Percentiles rank a stretch among this genome's conserved stretches.
Conservation (phyloP, 305 asterid genomes). For the Fraxinus albicans region DNA sequence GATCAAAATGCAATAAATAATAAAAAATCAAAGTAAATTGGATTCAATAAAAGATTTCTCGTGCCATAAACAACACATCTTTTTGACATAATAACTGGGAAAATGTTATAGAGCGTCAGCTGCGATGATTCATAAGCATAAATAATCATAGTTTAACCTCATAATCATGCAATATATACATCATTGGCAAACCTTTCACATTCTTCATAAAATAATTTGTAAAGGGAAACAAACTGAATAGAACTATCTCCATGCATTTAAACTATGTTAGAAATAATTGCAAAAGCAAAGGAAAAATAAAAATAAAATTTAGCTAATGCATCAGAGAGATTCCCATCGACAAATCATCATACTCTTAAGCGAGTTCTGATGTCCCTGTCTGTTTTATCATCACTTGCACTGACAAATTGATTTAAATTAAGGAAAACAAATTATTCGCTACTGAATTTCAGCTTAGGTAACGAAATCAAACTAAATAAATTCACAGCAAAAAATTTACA, state of each 20-base stretch:
- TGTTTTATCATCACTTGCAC: conserved; percentile 53
- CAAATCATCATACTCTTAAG: conserved; percentile 43
- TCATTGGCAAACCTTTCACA: neutral
- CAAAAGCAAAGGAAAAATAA: neutral
- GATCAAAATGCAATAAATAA: neutral
- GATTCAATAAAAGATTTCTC: neutral
- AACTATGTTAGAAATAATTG: neutral
- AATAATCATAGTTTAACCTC: neutral
- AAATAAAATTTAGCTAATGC: conserved; percentile 14
- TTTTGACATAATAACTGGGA: neutral
- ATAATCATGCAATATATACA: neutral
- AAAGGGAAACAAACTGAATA: neutral
- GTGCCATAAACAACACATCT: neutral
- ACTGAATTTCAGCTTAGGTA: neutral
- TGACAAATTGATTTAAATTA: neutral
- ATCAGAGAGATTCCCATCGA: conserved; percentile 70
- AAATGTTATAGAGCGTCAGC: neutral
- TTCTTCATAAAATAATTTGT: neutral
- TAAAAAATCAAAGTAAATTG: neutral
- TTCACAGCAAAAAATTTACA: neutral
- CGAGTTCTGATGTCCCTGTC: conserved; percentile 72
- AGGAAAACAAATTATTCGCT: neutral
- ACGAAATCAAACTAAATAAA: neutral
- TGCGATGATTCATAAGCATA: conserved; percentile 1
- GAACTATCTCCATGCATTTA: neutral